Evolutionary conservation across 164 flowering plant genomes (phyloP), one percentile per base, ranked within the genome.

Genomic region (Echeveria elegans): DNA sequence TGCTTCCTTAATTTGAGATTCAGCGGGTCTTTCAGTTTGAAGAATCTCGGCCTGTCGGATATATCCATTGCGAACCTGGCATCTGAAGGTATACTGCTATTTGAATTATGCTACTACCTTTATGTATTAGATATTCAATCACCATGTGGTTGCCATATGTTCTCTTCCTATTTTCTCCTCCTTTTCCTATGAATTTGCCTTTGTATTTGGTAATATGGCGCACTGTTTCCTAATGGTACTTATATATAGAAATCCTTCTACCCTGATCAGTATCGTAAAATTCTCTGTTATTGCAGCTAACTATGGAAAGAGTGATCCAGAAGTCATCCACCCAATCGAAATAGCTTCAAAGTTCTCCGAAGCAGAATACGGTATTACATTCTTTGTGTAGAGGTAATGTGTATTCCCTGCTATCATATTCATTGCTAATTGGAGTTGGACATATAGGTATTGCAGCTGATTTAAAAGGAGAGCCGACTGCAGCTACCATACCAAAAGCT

Each of bases 31-130:
- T 36, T 83, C 66, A 85, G 83, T 66, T 74, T 88, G 61, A 76
- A 77, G 77, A 81, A 71, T 30, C 81, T 88, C 66, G 96, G 98
- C 21, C 80, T 92, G 23, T 92, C 97, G 12, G 96, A 90, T 59
- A 80, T 69, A 43, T 80, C 82, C 76, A 89, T 92, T 43, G 92
- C 95, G 40, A 85, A 89, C 52, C 75, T 90, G 69, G 93, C 89
- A 38, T 84, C 86, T 72, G 80, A 77, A 82, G 94, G 96, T 89
- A 50, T 32, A 26, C 8, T 66, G 18, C 52, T 21, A 41, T 14
- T 12, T n/a, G 5, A 8, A 4, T 53, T 19, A 28, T 40, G 48
- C 47, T n/a, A 43, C 16, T 14, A 11, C 47, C 0, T 41, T 41
- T 60, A 41, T 26, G 14, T 56, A 19, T 11, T 56, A 11, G 32